Evolutionary conservation across 2,329 filamentous ascomycete species (phyloP), one percentile per base, ranked within the genome.

Genomic region (Aspergillus clavatus): DNA sequence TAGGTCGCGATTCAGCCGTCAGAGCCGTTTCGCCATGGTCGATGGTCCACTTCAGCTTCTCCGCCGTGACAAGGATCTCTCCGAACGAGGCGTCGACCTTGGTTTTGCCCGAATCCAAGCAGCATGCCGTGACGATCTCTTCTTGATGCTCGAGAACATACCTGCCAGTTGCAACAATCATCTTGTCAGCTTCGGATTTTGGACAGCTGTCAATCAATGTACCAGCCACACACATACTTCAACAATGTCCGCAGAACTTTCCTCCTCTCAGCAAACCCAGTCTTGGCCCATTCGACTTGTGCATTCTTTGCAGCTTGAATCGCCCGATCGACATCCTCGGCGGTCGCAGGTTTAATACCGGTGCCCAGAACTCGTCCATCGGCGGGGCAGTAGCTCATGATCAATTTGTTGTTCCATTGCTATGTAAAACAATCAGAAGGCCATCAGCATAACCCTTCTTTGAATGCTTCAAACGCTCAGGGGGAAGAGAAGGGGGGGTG

Each of bases 1-100:
- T 95, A 4, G 90, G 89, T 42, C 93, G 78, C 39, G 74, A 74
- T 52, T 85, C 84, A 0, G 88, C 81, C 27, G 70, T 70, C 54
- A 98, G 71, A 0, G 89, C 87, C 59, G 80, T 81, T 68, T 96
- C 90, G 57, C 93, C 93, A 68, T 98, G 89, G 53, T 83, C 75
- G 51, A 97, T 84, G 3, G 89, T 95, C 93, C 93, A 98, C 62
- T 87, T 84, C 48, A 98, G 77, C 74, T 95, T 96, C 75, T 97
- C 93, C 0, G 80, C 83, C 5, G 93, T 96, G 33, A 96, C 89
- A 44, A 98, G 76, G 52, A 97, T 90, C 76, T 98, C 93, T 42
- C 93, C 93, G 45, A 98, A 83, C 56, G 87, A 84, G 1, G 91
- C 93, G 70, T 98, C 93, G 29, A 97, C 83, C 74, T 91, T 87